Evolutionary conservation across 495 filamentous ascomycete species (phyloP).

Genomic region (Choiromyces venosus): DNA sequence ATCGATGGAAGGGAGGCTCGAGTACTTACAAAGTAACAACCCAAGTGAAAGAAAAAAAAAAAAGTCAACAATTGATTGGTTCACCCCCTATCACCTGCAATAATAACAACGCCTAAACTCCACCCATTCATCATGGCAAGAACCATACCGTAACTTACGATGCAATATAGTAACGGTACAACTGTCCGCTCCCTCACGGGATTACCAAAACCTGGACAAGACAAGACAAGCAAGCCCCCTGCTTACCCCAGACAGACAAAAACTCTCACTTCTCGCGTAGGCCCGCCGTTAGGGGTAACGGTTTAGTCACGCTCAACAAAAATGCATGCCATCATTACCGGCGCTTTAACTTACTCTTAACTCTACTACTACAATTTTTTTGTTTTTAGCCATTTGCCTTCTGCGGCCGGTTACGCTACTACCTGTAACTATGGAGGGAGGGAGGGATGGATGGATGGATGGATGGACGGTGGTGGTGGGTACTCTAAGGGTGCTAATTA

Average conservation of each 20-base stretch:
- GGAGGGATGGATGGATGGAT: not conserved
- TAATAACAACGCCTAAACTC: not conserved
- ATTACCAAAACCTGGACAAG: not conserved
- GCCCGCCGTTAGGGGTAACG: conserved; percentile 2
- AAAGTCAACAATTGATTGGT: not conserved
- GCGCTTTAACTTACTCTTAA: not conserved
- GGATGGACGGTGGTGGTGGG: not conserved
- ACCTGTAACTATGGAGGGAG: not conserved
- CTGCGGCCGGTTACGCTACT: not conserved
- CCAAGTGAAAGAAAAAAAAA: too few species aligned
- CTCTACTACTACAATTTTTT: not conserved
- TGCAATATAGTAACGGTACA: too few species aligned
- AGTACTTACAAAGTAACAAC: not conserved
- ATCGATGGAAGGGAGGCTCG: not conserved
- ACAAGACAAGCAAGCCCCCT: not conserved
- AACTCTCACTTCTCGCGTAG: not conserved
- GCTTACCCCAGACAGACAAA: not conserved
- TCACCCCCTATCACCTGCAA: not conserved
- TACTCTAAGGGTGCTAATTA: not conserved
- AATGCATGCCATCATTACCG: not conserved
- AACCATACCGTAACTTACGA: not conserved
- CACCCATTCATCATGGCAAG: not conserved
- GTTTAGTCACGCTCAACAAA: conserved; percentile 4
- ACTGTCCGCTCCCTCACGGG: not conserved
- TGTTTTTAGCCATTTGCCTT: not conserved